A percentile compares a stretch with the other conserved stretches of the same genome.
Conservation (phyloP, 805 yeast genomes). For the Kluyveromyces lactis region DNA sequence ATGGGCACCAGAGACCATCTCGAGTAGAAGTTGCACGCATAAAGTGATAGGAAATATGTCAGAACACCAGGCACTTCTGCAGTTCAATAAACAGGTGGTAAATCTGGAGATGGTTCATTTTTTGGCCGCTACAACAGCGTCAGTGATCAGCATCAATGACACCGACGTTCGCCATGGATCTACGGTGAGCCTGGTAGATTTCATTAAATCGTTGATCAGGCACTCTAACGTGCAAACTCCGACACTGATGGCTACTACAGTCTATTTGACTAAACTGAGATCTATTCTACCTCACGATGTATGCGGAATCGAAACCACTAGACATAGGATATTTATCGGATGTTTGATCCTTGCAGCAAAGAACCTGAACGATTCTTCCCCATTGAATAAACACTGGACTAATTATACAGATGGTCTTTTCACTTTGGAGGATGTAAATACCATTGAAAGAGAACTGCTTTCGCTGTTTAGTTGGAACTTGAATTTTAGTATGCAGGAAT, state of each 20-base stretch:
- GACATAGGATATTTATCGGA: slow-evolving; percentile 88
- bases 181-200: slow-evolving; percentile 43
- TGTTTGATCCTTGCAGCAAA: slow-evolving; percentile 88
- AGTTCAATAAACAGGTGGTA: slow-evolving; percentile 21
- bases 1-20: background rate
- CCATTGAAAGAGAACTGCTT: slow-evolving; percentile 83
- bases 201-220: slow-evolving; percentile 64
- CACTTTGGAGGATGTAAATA: slow-evolving; percentile 69
- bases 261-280: slow-evolving; percentile 71
- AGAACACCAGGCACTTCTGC: slow-evolving; percentile 23
- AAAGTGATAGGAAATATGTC: slow-evolving; percentile 12
- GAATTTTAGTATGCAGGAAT: slow-evolving; percentile 59
- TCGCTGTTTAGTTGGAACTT: slow-evolving; percentile 81
- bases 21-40: no score
- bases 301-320: slow-evolving; percentile 84
- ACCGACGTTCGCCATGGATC: slow-evolving; percentile 13
- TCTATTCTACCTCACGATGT: slow-evolving; percentile 78
- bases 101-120: slow-evolving; percentile 24
- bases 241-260: slow-evolving; percentile 86
- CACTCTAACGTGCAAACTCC: slow-evolving; percentile 92
- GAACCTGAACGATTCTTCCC: slow-evolving; percentile 85
- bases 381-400: slow-evolving; percentile 95
- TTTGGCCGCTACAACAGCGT: slow-evolving; percentile 21
- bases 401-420: slow-evolving; percentile 83
- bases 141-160: slow-evolving; percentile 19